Evolutionary conservation across 2,329 filamentous ascomycete genomes (phyloP).

Genomic region (Pseudocercospora crystallina): DNA sequence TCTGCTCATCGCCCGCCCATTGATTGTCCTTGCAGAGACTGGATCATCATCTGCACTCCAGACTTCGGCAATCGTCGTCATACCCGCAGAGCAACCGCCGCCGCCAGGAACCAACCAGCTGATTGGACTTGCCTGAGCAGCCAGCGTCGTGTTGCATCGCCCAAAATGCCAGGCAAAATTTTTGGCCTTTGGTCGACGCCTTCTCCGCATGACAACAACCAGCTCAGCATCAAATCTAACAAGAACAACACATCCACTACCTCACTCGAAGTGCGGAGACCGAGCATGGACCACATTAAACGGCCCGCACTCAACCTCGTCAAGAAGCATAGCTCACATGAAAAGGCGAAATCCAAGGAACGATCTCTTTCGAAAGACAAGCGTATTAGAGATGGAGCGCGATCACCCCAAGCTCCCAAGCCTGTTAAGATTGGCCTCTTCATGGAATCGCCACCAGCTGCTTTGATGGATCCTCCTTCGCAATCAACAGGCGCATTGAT

Average conservation of each 20-base stretch:
- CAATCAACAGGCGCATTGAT: slow-evolving; percentile 81
- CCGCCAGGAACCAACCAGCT: neutral
- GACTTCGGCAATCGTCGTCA: too few relatives aligned
- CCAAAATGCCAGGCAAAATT: slow-evolving; percentile 34
- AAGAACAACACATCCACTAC: slow-evolving; percentile 15
- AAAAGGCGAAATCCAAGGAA: slow-evolving; percentile 27
- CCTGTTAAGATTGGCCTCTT: slow-evolving; percentile 57
- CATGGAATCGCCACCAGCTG: slow-evolving; percentile 83
- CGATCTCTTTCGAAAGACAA: slow-evolving; percentile 32
- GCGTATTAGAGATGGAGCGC: slow-evolving; percentile 21
- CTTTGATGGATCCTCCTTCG: slow-evolving; percentile 75
- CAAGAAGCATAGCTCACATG: slow-evolving; percentile 20
- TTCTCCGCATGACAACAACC: slow-evolving; percentile 19
- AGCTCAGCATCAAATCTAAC: neutral
- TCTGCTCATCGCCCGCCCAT: neutral
- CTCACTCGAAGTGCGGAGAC: slow-evolving; percentile 18
- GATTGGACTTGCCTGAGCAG: neutral
- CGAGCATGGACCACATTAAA: slow-evolving; percentile 39
- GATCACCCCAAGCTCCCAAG: slow-evolving; percentile 27
- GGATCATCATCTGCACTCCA: too few relatives aligned
- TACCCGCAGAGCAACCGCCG: neutral
- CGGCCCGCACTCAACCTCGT: slow-evolving; percentile 26
- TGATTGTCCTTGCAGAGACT: neutral
- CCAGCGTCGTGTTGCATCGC: neutral
- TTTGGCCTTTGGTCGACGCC: slow-evolving; percentile 31